A percentile compares a stretch with the other conserved stretches of the same genome.
Conservation (phyloP, 2,329 filamentous ascomycete species). For the Lizonia empirigonia region DNA sequence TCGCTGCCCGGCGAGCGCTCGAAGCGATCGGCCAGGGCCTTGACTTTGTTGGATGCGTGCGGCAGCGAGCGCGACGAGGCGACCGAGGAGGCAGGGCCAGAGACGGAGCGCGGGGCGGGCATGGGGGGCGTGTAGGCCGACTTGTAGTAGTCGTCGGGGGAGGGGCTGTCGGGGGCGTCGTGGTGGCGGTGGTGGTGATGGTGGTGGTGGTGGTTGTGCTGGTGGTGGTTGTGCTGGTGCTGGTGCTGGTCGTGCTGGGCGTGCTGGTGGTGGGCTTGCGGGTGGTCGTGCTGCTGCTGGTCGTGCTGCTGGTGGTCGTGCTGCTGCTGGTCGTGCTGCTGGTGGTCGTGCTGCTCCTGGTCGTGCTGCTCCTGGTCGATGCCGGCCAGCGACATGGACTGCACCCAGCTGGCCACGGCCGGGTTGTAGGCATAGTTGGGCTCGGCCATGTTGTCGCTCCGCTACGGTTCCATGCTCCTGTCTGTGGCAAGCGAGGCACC, state of each 20-base stretch:
- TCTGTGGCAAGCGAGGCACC: conserved; percentile 25
- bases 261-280: background rate
- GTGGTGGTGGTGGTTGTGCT: background rate
- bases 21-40: conserved; percentile 46
- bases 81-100: conserved; percentile 37
- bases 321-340: background rate
- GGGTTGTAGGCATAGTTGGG: conserved; percentile 42
- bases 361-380: conserved; percentile 6
- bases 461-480: conserved; percentile 37
- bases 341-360: background rate
- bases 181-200: conserved; percentile 10
- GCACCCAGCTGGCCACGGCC: conserved; percentile 43
- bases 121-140: conserved; percentile 29
- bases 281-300: background rate
- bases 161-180: conserved; percentile 26
- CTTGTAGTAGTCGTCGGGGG: conserved; percentile 43
- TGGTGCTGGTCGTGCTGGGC: background rate
- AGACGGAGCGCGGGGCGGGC: conserved; percentile 36
- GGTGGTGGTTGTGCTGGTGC: background rate
- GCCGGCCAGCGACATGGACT: conserved; percentile 40
- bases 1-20: conserved; percentile 40
- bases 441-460: conserved; percentile 37
- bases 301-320: background rate
- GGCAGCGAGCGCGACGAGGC: conserved; percentile 28
- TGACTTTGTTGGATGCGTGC: conserved; percentile 41